Percentiles rank a stretch among this genome's conserved stretches.
These are phyloP conservation scores for Penicillium lividum DNA, from an alignment of 495 filamentous ascomycete genomes.

Conservation along the genomic window DNA sequence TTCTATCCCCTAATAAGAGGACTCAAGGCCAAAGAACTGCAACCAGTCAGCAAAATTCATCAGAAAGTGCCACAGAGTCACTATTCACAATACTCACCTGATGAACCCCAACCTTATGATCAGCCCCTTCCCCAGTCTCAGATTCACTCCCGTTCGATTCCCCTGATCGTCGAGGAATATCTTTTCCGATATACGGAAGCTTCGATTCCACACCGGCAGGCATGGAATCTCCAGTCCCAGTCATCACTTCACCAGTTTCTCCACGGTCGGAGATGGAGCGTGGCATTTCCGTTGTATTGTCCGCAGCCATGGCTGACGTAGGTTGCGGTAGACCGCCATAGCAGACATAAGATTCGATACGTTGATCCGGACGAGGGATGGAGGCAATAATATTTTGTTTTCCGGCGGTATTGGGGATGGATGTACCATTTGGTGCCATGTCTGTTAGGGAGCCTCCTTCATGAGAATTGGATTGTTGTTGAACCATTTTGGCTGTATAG, in stretches of 20 bases:
- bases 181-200: conserved; percentile 37
- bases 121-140: conserved; percentile 33
- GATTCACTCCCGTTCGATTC: conserved; percentile 41
- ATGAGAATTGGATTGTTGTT: conserved; percentile 27
- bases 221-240: conserved; percentile 52
- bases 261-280: conserved; percentile 49
- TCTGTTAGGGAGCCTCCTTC: conserved; percentile 41
- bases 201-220: conserved; percentile 50
- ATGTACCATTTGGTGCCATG: conserved; percentile 55
- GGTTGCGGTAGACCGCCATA: conserved; percentile 35
- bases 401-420: conserved; percentile 56
- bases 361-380: conserved; percentile 56
- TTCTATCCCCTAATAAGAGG: background rate
- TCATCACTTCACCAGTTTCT: conserved; percentile 48
- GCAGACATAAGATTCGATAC: conserved; percentile 32
- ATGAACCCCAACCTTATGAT: conserved; percentile 29
- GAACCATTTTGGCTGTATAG: conserved; percentile 20
- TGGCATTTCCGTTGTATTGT: conserved; percentile 55
- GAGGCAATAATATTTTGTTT: conserved; percentile 55
- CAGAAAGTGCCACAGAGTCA: background rate
- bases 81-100: conserved; percentile 2
- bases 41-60: background rate
- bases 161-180: conserved; percentile 36
- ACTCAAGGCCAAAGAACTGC: background rate
- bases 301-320: conserved; percentile 45